A percentile compares a stretch with the other conserved stretches of the same genome.
Conservation (phyloP, 352 stramenopile genomes). For the Globisporangium abappressorium region DNA sequence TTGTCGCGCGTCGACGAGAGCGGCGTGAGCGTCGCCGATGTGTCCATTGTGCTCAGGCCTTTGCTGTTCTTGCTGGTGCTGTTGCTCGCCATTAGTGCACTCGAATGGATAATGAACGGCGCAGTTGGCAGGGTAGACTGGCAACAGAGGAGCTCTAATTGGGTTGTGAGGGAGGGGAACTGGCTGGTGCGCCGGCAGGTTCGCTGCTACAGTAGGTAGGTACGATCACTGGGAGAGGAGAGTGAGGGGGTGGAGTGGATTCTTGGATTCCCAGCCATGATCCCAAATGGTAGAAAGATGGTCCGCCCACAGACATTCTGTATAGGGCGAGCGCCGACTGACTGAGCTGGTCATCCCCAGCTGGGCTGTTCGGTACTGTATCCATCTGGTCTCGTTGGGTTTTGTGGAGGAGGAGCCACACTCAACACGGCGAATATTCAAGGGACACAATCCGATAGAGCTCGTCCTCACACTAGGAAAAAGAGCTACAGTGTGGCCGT, state of each 20-base stretch:
- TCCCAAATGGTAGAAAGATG: background rate
- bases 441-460: background rate
- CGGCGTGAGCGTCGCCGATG: slow-evolving; percentile 5
- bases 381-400: background rate
- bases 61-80: slow-evolving; percentile 1
- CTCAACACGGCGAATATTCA: background rate
- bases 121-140: background rate
- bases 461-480: background rate
- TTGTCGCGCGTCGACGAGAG: slow-evolving; percentile 8
- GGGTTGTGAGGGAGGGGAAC: background rate
- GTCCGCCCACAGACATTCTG: background rate
- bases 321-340: background rate
- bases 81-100: background rate
- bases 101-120: background rate
- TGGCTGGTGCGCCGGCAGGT: background rate
- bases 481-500: background rate
- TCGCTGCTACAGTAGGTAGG: background rate
- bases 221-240: background rate
- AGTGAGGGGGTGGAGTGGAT: background rate
- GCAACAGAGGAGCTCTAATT: background rate
- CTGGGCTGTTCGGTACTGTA: slow-evolving; percentile 1
- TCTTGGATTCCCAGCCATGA: background rate
- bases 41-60: background rate
- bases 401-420: background rate
- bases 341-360: slow-evolving; percentile 1